Percentiles rank a stretch among this genome's conserved stretches.
Evolutionary conservation across 768 basidiomycete species (phyloP).

Genomic region (Boletus vinaceobasis): DNA sequence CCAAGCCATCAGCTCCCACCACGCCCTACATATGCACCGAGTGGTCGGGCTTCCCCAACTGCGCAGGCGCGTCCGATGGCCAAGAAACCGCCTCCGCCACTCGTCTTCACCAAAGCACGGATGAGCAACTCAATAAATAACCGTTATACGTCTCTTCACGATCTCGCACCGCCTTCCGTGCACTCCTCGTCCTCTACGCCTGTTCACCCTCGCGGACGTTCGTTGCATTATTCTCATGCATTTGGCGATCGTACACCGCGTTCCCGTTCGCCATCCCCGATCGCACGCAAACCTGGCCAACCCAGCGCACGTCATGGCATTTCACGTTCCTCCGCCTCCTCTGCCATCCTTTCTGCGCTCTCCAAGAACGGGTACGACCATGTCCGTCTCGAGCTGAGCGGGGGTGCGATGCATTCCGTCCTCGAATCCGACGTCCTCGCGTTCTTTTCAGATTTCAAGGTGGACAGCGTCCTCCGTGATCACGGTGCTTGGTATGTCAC

Average conservation of each 20-base stretch:
- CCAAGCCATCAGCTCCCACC: conserved; percentile 28
- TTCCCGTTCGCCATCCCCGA: conserved; percentile 41
- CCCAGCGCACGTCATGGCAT: conserved; percentile 23
- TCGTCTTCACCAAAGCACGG: conserved; percentile 23
- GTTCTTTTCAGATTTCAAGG: conserved; percentile 69
- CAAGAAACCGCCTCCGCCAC: conserved; percentile 25
- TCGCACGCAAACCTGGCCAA: conserved; percentile 38
- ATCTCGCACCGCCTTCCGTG: conserved; percentile 13
- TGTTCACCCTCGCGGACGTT: conserved; percentile 26
- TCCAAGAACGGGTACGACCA: conserved; percentile 64
- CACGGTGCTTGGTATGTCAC: conserved; percentile 77
- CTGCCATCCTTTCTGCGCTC: conserved; percentile 40
- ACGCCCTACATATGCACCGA: conserved; percentile 24
- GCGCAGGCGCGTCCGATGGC: conserved; percentile 26
- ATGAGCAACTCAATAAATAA: conserved; percentile 24
- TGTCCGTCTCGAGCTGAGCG: conserved; percentile 54
- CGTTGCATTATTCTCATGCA: conserved; percentile 18
- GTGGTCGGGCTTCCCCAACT: conserved; percentile 28
- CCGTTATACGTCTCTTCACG: conserved; percentile 22
- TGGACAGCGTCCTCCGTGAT: conserved; percentile 71
- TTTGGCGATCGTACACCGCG: conserved; percentile 21
- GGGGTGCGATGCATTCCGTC: conserved; percentile 44
- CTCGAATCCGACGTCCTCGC: conserved; percentile 63
- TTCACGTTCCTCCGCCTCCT: conserved; percentile 20
- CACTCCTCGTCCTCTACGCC: conserved; percentile 38